A percentile compares a stretch with the other conserved stretches of the same genome.
Evolutionary conservation across 2,329 filamentous ascomycete species (phyloP).

Genomic region (Aphanoascus verrucosus): DNA sequence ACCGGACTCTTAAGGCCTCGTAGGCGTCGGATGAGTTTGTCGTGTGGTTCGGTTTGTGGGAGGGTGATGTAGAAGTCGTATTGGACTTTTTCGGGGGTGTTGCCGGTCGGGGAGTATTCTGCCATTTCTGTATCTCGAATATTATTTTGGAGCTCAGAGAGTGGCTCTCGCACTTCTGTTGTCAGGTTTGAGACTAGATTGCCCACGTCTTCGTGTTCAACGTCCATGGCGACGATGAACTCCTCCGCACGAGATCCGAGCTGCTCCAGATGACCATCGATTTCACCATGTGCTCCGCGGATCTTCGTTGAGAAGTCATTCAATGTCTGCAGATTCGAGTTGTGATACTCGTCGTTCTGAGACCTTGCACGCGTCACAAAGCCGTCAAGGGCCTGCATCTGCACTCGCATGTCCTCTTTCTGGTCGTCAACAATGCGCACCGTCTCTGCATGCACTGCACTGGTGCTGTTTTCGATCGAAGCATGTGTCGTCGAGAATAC

Average conservation of each 20-base stretch:
- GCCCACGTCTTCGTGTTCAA: constrained; percentile 48
- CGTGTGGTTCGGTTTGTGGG: constrained; percentile 60
- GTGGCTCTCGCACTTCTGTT: constrained; percentile 53
- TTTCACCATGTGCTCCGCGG: constrained; percentile 59
- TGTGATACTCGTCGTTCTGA: constrained; percentile 69
- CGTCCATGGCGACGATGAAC: constrained; percentile 57
- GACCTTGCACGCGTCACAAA: constrained; percentile 73
- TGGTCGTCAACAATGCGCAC: constrained; percentile 83
- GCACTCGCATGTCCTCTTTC: constrained; percentile 71
- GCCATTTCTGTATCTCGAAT: constrained; percentile 55
- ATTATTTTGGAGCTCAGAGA: constrained; percentile 59
- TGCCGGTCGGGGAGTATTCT: constrained; percentile 76
- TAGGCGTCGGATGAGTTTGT: constrained; percentile 45
- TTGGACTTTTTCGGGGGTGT: constrained; percentile 68
- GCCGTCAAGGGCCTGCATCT: constrained; percentile 82
- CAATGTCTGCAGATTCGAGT: constrained; percentile 58
- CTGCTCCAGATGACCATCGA: constrained; percentile 58
- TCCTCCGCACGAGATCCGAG: constrained; percentile 57
- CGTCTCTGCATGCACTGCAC: constrained; percentile 81
- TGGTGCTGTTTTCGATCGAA: constrained; percentile 73
- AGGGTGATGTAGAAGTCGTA: constrained; percentile 74
- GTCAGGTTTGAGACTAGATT: constrained; percentile 52
- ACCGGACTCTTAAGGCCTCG: constrained; percentile 30
- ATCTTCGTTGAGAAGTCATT: constrained; percentile 55
- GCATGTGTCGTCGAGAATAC: constrained; percentile 41